Conservation (phyloP, 2,329 filamentous ascomycete species). For the Whalleya microplaca region DNA sequence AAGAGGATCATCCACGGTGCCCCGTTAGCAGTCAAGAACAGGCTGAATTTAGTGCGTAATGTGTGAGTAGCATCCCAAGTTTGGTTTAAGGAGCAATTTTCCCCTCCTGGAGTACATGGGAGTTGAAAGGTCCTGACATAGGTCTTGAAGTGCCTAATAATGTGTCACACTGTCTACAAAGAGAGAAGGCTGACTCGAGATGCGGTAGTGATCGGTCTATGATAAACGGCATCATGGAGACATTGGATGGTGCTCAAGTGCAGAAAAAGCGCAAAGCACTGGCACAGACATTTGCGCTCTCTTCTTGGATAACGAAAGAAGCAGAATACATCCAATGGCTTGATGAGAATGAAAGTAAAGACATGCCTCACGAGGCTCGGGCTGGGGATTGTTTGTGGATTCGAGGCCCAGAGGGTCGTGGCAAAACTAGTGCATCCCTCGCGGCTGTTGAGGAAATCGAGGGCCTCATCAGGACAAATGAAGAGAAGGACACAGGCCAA, state of each 20-base stretch:
- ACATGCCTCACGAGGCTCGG: slow-evolving; percentile 5
- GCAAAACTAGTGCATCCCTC: slow-evolving; percentile 46
- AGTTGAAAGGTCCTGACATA: too few relatives aligned
- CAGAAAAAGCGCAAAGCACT: slow-evolving; percentile 40
- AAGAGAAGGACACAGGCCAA: slow-evolving; percentile 27
- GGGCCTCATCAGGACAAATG: slow-evolving; percentile 26
- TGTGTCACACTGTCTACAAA: too few relatives aligned
- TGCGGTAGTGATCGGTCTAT: slow-evolving; percentile 32
- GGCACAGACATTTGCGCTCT: slow-evolving; percentile 36
- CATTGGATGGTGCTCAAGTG: slow-evolving; percentile 40
- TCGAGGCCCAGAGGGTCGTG: slow-evolving; percentile 45
- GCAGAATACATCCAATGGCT: slow-evolving; percentile 43
- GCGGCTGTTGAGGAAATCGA: slow-evolving; percentile 44
- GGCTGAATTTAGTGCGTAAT: slow-evolving; percentile 42
- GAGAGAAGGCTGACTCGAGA: too few relatives aligned
- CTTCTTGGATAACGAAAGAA: slow-evolving; percentile 45
- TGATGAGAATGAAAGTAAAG: slow-evolving; percentile 15
- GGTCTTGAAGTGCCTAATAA: too few relatives aligned
- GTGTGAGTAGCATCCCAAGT: slow-evolving; percentile 17
- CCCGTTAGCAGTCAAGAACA: slow-evolving; percentile 40
- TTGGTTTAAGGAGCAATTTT: too few relatives aligned
- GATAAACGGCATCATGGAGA: slow-evolving; percentile 38
- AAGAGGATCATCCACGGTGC: slow-evolving; percentile 44
- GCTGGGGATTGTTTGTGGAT: slow-evolving; percentile 44
- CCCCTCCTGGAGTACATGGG: too few relatives aligned